Percentiles rank a stretch among this genome's conserved stretches.
phyloP scores from a whole-genome alignment of 2,329 filamentous ascomycete genomes.

The Nectriaceae sp. region DNA sequence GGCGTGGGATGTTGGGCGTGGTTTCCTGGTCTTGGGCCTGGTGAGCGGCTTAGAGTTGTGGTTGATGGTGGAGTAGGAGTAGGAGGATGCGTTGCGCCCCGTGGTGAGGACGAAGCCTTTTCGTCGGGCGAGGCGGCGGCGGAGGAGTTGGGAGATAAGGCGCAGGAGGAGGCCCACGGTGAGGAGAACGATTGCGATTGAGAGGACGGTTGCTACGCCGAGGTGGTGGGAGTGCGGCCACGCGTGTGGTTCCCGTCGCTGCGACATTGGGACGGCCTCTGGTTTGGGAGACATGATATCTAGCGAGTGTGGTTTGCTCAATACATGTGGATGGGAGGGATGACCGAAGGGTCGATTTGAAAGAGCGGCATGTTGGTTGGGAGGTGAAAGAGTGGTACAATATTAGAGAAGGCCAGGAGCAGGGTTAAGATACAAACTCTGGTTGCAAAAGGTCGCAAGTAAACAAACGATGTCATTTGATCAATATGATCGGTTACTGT shows the following conservation, averaged over 20 bases:
- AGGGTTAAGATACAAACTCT: no score
- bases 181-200: conserved; percentile 20
- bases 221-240: conserved; percentile 16
- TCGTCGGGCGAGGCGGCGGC: conserved; percentile 11
- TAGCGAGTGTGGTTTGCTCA: no score
- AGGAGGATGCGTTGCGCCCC: neutral
- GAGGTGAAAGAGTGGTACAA: neutral
- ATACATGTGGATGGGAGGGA: conserved; percentile 1
- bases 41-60: no score
- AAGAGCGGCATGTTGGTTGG: neutral
- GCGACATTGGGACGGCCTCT: conserved; percentile 2
- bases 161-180: conserved; percentile 21
- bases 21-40: neutral
- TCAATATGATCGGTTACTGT: neutral
- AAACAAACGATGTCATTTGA: no score
- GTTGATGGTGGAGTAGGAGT: neutral
- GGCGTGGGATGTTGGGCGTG: conserved; percentile 13
- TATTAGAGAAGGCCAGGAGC: no score
- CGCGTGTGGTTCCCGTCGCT: neutral
- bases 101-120: neutral
- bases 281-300: neutral
- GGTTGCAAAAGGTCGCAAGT: no score
- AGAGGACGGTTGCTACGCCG: conserved; percentile 20
- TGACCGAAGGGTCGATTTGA: neutral
- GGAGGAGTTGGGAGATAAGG: conserved; percentile 19